Evolutionary conservation across 805 yeast genomes (phyloP), one percentile per base, ranked within the genome.

Genomic region (Suhomyces prunicola): DNA sequence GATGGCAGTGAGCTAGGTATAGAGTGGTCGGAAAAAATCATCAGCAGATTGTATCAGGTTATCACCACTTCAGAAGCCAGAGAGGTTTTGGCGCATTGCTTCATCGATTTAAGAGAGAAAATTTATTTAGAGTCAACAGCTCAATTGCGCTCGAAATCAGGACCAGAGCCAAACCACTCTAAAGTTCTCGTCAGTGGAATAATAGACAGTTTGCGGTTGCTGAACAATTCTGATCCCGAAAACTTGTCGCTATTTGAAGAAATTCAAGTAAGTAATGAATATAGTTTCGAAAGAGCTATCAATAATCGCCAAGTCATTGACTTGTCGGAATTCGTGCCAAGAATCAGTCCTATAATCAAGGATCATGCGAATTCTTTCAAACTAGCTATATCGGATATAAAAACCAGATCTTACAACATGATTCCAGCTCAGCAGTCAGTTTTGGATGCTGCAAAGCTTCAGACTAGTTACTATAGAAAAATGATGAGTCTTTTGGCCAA

Each of bases 81-180:
- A 54, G 93, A 88, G 62, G 62, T 87, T 12, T 61, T 80, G 44
- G 78, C 83, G n/a, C 85, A 83, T 61, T 79, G 79, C 2, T 80
- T 78, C 54, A 54, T 81, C 13, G 73, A 81, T 59, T 52, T 73
- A 5, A 54, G 62, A 0, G 47, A 48, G 6, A 61, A 60, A 6
- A 17, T 35, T 7, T 60, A 71, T 23, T 50, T 57, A 3, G 50
- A 56, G 0, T 33, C 48, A 4, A 44, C 27, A 2, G 50, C 48
- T 3, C 51, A 44, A n/a, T 19, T 51, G 9, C 44, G n/a, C 6
- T 6, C 13, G 7, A n/a, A 24, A 26, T 22, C 33, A 6, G 46
- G 33, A 13, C 52, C 45, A 3, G 19, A 12, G 10, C 31, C 29
- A 15, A 47, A 44, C 19, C 13, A 45, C 50, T 19, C 19, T 19